These are phyloP conservation scores for Fusarium sulawesiense DNA, from an alignment of 2,329 filamentous ascomycete genomes.

Conservation along the genomic window DNA sequence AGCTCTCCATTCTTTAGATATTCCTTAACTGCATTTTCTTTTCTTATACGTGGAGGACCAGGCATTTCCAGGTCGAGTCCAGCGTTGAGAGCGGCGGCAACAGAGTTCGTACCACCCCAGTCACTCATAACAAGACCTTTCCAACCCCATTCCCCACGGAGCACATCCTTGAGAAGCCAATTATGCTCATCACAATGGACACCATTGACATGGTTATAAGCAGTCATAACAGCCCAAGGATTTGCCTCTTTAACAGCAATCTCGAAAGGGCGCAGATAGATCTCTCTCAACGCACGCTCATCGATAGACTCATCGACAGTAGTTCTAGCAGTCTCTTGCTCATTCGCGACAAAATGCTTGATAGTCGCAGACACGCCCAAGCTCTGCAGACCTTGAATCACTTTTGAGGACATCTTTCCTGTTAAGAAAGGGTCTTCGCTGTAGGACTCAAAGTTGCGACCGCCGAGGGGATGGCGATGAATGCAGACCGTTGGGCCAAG, in stretches of 20 bases:
- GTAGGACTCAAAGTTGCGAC: slow-evolving; percentile 61
- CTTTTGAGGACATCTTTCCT: slow-evolving; percentile 56
- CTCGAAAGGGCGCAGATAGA: slow-evolving; percentile 60
- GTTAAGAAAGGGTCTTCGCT: slow-evolving; percentile 61
- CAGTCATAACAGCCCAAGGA: slow-evolving; percentile 59
- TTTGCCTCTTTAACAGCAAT: slow-evolving; percentile 56
- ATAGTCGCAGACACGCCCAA: slow-evolving; percentile 57
- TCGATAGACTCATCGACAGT: slow-evolving; percentile 48
- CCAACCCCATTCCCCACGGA: slow-evolving; percentile 59
- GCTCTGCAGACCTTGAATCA: slow-evolving; percentile 58
- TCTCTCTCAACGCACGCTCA: slow-evolving; percentile 50
- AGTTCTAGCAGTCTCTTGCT: slow-evolving; percentile 50
- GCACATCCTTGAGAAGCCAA: slow-evolving; percentile 52
- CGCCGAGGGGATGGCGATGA: slow-evolving; percentile 60
- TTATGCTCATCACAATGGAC: slow-evolving; percentile 56
- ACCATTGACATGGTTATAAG: slow-evolving; percentile 61
- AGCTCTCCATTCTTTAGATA: slow-evolving; percentile 39
- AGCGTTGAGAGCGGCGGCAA: slow-evolving; percentile 48
- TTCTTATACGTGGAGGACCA: slow-evolving; percentile 48
- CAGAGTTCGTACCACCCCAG: slow-evolving; percentile 56
- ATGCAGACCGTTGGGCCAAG: slow-evolving; percentile 72
- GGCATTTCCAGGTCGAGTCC: slow-evolving; percentile 53
- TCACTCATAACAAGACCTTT: slow-evolving; percentile 61
- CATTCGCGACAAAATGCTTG: slow-evolving; percentile 61
- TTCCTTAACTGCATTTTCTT: slow-evolving; percentile 38